Base-by-base conservation (phyloP, 2,329 filamentous ascomycete genomes). In the Ophiocordyceps australis region DNA sequence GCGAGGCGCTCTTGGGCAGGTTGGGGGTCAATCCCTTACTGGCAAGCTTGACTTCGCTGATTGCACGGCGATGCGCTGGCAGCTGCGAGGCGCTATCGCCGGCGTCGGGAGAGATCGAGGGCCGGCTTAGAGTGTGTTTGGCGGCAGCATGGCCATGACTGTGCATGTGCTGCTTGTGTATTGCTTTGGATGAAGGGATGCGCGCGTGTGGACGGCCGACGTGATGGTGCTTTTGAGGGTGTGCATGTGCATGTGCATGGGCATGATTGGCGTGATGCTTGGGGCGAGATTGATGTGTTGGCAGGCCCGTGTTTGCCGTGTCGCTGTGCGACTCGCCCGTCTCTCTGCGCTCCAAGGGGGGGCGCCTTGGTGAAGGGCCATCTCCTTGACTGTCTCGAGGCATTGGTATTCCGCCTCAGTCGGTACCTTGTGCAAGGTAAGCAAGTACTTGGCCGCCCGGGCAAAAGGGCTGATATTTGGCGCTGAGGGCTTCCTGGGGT, bases 341-440 rank as follows among this genome's bases (percentile, higher is more conserved):
- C n/a, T n/a, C n/a, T n/a, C n/a, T n/a, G n/a, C n/a, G n/a, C n/a
- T n/a, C n/a, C n/a, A n/a, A n/a, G n/a, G n/a, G n/a, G n/a, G 59
- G 53, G 15, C 57, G 57, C 51, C 64, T 65, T 65, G 60, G 65
- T 65, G 66, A 62, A 62, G 50, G n/a, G n/a, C n/a, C n/a, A n/a
- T n/a, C n/a, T n/a, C 41, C 42, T 38, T 64, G 56, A 45, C 46
- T 52, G 42, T 59, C 57, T 39, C 47, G 49, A 40, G 50, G 43
- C 55, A 51, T 55, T 45, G 35, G 45, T n/a, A 23, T 17, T 13
- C 3, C 19, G 20, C 7, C n/a, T 13, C 19, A 15, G 14, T 16
- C 9, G 24, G 13, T n/a, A n/a, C n/a, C n/a, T n/a, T n/a, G n/a
- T n/a, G n/a, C n/a, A n/a, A n/a, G n/a, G n/a, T n/a, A n/a, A n/a